phyloP scores from a whole-genome alignment of 2,329 filamentous ascomycete genomes.

The Orbilia javanica region DNA sequence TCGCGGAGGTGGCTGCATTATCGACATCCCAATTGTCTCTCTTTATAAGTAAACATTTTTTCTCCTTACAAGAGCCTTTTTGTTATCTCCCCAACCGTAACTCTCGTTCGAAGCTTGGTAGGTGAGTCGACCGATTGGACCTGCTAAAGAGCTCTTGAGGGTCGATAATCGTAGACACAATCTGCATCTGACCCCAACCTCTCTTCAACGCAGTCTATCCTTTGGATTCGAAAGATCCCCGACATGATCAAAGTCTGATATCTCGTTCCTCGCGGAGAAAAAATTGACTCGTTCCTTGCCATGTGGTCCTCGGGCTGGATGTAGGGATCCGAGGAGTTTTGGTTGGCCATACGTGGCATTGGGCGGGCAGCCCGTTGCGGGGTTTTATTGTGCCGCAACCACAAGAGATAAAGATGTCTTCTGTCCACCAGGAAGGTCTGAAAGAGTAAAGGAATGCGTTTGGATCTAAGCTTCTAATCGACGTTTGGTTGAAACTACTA shows the following conservation, averaged over 20 bases:
- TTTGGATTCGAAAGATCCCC: neutral
- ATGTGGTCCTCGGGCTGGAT: neutral
- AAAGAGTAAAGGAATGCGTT: neutral
- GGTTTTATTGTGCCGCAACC: slow-evolving; percentile 22
- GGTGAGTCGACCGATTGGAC: slow-evolving; percentile 21
- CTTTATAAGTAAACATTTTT: slow-evolving; percentile 45
- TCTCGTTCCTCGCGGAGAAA: neutral
- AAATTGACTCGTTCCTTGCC: neutral
- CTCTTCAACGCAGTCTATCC: slow-evolving; percentile 28
- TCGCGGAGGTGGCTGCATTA: slow-evolving; percentile 8
- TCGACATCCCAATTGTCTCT: slow-evolving; percentile 9
- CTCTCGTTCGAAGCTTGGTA: neutral
- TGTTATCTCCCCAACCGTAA: slow-evolving; percentile 7
- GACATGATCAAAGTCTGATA: neutral
- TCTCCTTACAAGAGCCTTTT: slow-evolving; percentile 12
- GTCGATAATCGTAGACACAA: slow-evolving; percentile 39
- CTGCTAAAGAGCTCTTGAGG: slow-evolving; percentile 1
- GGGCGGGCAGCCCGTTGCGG: slow-evolving; percentile 33
- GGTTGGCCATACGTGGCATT: slow-evolving; percentile 40
- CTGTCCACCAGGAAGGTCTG: slow-evolving; percentile 5
- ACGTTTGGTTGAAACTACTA: neutral
- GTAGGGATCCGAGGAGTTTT: slow-evolving; percentile 3
- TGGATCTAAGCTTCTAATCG: slow-evolving; percentile 15
- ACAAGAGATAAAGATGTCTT: slow-evolving; percentile 9
- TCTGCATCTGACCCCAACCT: slow-evolving; percentile 33